Percentiles rank a stretch among this genome's conserved stretches.
phyloP scores from a whole-genome alignment of 2,329 filamentous ascomycete species.

The Microsporum audouinii region DNA sequence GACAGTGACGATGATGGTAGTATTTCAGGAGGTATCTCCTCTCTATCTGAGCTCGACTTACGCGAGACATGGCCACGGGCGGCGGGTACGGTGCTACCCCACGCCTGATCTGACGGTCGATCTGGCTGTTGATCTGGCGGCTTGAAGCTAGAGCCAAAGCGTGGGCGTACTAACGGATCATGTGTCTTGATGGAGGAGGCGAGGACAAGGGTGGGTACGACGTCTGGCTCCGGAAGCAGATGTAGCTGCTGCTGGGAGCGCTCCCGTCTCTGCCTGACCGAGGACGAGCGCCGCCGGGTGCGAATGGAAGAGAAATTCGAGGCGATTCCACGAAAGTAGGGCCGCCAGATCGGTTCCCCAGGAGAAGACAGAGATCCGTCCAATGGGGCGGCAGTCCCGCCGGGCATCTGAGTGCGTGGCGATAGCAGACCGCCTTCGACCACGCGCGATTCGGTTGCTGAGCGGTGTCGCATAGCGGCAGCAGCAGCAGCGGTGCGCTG shows the following conservation, averaged over 20 bases:
- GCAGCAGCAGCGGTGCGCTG: constrained; percentile 48
- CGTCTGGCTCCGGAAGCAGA: constrained; percentile 34
- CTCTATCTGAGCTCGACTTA: neutral
- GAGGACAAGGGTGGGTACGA: constrained; percentile 40
- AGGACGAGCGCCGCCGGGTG: constrained; percentile 31
- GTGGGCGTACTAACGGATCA: constrained; percentile 12
- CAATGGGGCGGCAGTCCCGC: neutral
- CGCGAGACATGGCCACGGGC: neutral
- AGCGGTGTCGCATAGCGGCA: constrained; percentile 40
- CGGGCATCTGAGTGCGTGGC: neutral
- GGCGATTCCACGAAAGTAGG: constrained; percentile 31
- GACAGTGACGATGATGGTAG: neutral
- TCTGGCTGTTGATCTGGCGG: neutral
- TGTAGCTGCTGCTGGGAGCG: constrained; percentile 27
- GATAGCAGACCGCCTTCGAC: neutral
- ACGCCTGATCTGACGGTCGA: neutral
- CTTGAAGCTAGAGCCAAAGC: neutral
- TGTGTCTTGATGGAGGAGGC: constrained; percentile 29
- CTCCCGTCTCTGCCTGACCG: constrained; percentile 24
- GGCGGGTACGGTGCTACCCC: neutral
- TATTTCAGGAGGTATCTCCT: neutral
- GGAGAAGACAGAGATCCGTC: constrained; percentile 14
- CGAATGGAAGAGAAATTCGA: neutral
- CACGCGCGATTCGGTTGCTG: constrained; percentile 21
- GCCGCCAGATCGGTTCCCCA: constrained; percentile 23